Evolutionary conservation across 768 basidiomycete species (phyloP), one percentile per base, ranked within the genome.

Genomic region (Rhodotorula diobovata): DNA sequence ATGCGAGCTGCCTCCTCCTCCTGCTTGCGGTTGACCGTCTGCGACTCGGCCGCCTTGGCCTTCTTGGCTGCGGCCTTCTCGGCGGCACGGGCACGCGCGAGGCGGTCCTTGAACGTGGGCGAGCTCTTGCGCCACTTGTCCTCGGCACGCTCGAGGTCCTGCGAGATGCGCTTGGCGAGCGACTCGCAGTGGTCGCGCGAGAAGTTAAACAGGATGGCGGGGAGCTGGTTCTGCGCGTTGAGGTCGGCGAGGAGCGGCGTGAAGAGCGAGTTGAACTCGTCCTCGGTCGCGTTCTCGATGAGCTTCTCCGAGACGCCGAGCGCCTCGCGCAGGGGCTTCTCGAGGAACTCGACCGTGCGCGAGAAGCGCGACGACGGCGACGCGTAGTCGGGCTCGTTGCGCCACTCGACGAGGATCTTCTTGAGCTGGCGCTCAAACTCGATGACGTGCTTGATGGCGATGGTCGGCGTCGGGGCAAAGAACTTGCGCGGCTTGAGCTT

Each of bases 151-250:
- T 81, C 72, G 23, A 89, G 81, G 0, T 68, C 76, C 4, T 66
- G 25, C 2, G 81, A 30, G 34, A 89, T 78, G 21, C 70, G 67
- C 32, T 76, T 48, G 0, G 83, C 86, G 81, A 88, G 83, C n/a
- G 79, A 72, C 76, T 88, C 87, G 77, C 88, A 89, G 30, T 82
- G 81, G 63, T 70, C 78, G 30, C 88, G 84, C 72, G 88, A 86
- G 74, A 89, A 88, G 63, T 82, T 84, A 81, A 90, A 90, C 32
- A 89, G 78, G 21, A 90, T 84, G 0, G 87, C 88, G 8, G 88
- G 87, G 46, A 89, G 82, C 69, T 87, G 82, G 8, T 83, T 84
- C 59, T 79, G 79, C 3, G 77, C 81, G 74, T 89, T 83, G 32
- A 89, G 82, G 76, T 89, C 89, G 9, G 84, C 82, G 7, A 88